phyloP scores from a whole-genome alignment of 2,329 filamentous ascomycete species.

The Acarospora socialis region DNA sequence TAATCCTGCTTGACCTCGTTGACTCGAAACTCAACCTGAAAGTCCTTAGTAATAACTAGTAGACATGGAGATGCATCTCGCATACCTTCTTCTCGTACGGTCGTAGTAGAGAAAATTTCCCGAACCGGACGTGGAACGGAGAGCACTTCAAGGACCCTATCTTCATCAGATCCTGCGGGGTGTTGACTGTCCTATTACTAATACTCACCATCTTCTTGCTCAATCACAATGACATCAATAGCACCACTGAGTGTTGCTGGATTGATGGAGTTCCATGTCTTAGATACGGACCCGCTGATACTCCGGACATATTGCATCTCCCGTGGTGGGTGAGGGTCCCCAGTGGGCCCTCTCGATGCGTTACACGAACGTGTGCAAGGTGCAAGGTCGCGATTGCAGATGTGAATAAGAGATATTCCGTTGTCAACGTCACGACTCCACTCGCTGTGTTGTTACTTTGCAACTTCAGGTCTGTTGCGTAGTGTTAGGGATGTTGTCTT shows the following conservation, averaged over 20 bases:
- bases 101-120: conserved; percentile 90
- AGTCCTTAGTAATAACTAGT: conserved; percentile 6
- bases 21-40: conserved; percentile 77
- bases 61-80: neutral
- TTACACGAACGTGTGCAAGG: too few relatives aligned
- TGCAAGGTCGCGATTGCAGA: too few relatives aligned
- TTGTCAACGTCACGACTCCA: too few relatives aligned
- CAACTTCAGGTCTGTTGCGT: too few relatives aligned
- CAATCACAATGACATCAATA: conserved; percentile 97
- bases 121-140: conserved; percentile 96
- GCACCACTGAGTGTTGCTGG: conserved; percentile 92
- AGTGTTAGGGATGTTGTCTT: too few relatives aligned
- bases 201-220: conserved; percentile 74
- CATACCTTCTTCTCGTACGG: conserved; percentile 83
- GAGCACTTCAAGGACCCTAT: conserved; percentile 65
- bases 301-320: conserved; percentile 95
- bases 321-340: conserved; percentile 21
- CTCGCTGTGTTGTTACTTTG: too few relatives aligned
- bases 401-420: too few relatives aligned
- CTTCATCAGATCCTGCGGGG: conserved; percentile 3
- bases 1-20: conserved; percentile 86
- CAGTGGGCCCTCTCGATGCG: too few relatives aligned
- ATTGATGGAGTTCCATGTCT: conserved; percentile 99
- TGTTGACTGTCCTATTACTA: neutral
- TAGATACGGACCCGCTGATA: conserved; percentile 87